Evolutionary conservation across 108 stramenopile species (phyloP), one percentile per base, ranked within the genome.

Genomic region (Cyclotella cryptica): DNA sequence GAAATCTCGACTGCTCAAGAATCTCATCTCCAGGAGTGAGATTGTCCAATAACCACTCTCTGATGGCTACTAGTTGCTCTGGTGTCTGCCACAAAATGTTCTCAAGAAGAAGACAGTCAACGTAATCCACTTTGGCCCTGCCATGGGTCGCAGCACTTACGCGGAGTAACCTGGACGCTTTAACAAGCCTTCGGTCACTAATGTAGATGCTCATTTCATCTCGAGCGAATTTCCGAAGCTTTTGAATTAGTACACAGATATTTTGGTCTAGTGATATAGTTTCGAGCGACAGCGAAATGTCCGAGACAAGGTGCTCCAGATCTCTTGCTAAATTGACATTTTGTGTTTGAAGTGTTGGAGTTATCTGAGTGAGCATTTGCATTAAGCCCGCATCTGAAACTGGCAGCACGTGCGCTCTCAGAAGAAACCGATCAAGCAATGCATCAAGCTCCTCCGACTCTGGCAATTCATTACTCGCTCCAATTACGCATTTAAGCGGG

Each of bases 381-480:
- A 89, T 6, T 29, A 91, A 53, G 12, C 88, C 90, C n/a, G 79
- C 86, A 65, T 93, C 92, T 10, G 92, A 90, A 11, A 93, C 90
- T 26, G 87, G 71, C 8, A 59, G 7, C 24, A 93, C 92, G 54
- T 89, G 85, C 29, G 88, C 86, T 49, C 92, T 68, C 0, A 93
- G 51, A 26, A 93, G 72, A 63, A 93, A 93, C 19, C 92, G 84
- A 70, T 93, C 92, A 41, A 86, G 85, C 18, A 93, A 69, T 24
- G 92, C 92, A 71, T 87, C 88, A 11, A 90, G 84, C 52, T 93
- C 90, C 15, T 91, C 89, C 44, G 85, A 87, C 41, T 93, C 92
- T 10, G 88, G 88, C 9, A 93, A 59, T 62, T 90, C 90, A 79
- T 93, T 93, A 12, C 90, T 88, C 7, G 92, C 92, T 9, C 90